Evolutionary conservation across 129 eudicot genomes (phyloP).

Genomic region (Flaveria brownii): DNA sequence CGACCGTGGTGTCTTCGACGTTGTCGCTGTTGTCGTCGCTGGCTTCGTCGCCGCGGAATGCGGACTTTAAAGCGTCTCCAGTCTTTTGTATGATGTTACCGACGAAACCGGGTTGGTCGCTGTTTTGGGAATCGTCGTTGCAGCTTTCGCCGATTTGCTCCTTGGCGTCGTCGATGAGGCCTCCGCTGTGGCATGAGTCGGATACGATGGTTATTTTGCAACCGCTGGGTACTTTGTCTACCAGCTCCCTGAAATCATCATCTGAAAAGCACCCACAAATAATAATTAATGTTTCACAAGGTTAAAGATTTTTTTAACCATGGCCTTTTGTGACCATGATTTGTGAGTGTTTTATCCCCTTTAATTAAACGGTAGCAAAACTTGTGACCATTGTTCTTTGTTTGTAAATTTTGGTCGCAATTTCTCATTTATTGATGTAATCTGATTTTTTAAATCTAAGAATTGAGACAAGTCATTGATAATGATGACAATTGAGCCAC

Average conservation of each 20-base stretch:
- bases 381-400: too few species aligned
- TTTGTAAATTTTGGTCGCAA: too few species aligned
- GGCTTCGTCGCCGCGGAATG: constrained; percentile 28
- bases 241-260: constrained; percentile 87
- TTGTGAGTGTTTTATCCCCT: too few species aligned
- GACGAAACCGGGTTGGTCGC: constrained; percentile 44
- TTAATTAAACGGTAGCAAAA: too few species aligned
- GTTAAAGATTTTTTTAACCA: too few species aligned
- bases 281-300: background rate
- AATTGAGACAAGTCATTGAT: too few species aligned
- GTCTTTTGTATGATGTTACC: constrained; percentile 52
- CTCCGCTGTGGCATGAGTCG: constrained; percentile 97
- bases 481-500: too few species aligned
- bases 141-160: constrained; percentile 76
- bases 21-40: constrained; percentile 28
- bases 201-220: constrained; percentile 84
- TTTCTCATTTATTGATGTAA: too few species aligned
- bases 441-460: too few species aligned
- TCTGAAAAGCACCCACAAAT: constrained; percentile 35
- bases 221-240: constrained; percentile 64
- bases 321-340: too few species aligned
- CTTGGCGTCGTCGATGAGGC: constrained; percentile 74
- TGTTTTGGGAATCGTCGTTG: constrained; percentile 22
- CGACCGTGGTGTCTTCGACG: constrained; percentile 14
- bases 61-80: constrained; percentile 57